Conservation (phyloP, 345 rosid species). For the Leavenworthia alabamica region DNA sequence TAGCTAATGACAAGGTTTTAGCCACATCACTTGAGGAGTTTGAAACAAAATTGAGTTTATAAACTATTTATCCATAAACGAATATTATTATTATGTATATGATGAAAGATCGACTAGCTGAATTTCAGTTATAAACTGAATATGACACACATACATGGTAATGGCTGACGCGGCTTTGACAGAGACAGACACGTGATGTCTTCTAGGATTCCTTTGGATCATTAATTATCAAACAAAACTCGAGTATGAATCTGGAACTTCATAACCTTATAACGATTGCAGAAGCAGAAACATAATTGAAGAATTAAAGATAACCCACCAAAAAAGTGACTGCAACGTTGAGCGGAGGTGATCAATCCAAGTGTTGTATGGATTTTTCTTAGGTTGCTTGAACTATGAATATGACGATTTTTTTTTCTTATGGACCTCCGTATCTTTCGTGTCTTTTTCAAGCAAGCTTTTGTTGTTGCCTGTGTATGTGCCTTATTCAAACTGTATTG, state of each 20-base stretch:
- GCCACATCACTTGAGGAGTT: background rate
- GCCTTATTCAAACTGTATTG: background rate
- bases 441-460: too few species aligned
- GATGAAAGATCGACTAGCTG: background rate
- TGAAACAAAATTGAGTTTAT: background rate
- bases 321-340: slow-evolving; percentile 1
- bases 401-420: background rate
- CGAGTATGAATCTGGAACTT: background rate
- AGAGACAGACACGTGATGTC: slow-evolving; percentile 27
- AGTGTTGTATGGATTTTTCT: background rate
- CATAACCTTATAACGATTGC: background rate
- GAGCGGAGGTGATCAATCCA: background rate
- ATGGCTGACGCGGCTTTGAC: slow-evolving; percentile 15
- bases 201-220: slow-evolving; percentile 4
- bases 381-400: too few species aligned
- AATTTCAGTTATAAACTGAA: background rate
- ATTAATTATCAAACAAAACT: background rate
- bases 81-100: slow-evolving; percentile 3
- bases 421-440: background rate
- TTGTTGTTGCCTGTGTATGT: background rate
- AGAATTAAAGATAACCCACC: slow-evolving; percentile 6
- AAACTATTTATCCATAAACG: slow-evolving; percentile 7
- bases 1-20: slow-evolving; percentile 16
- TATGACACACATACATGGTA: slow-evolving; percentile 14
- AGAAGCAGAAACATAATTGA: background rate